Evolutionary conservation across 352 stramenopile genomes (phyloP), one percentile per base, ranked within the genome.

Genomic region (Achlya hypogyna): DNA sequence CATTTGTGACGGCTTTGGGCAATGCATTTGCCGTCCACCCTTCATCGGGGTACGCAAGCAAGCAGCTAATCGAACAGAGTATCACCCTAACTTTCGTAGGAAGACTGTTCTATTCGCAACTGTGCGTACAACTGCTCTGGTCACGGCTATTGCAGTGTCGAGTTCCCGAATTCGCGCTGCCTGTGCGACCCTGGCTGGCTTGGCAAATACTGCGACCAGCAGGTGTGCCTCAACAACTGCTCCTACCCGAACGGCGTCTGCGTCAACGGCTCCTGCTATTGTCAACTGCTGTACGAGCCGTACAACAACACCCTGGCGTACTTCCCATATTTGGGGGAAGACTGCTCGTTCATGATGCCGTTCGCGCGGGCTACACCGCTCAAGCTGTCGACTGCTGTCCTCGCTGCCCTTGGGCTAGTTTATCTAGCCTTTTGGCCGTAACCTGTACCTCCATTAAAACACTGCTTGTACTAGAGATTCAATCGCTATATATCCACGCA

Each of bases 201-300:
- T 69, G 96, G 96, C 60, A 89, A 97, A 64, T 89, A 93, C 72
- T 99, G 95, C 72, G 81, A 97, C 10, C 58, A 76, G 29, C 74
- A 88, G 54, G 83, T 98, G 71, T 99, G 95, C 66, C 74, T 98
- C 22, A 98, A 98, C 76, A 98, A 98, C 73, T 98, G 96, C 73
- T 97, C 87, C 60, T 98, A 96, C 65, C 96, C 96, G 23, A 98
- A 98, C 70, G 96, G 96, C 43, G 72, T 86, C 34, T 98, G 96
- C 63, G 69, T 98, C 68, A 91, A 88, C 63, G 81, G 96, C 4
- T 78, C 72, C 38, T 99, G 96, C 81, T 88, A 76, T 60, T 99
- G 96, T 71, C 71, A 76, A 12, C 90, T 95, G 81, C 78, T 97
- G 31, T 97, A 95, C 71, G 87, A 91, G 64, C 96, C 96, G 35